Base-by-base conservation (phyloP, 495 filamentous ascomycete species). In the Haplographium delicatum region DNA sequence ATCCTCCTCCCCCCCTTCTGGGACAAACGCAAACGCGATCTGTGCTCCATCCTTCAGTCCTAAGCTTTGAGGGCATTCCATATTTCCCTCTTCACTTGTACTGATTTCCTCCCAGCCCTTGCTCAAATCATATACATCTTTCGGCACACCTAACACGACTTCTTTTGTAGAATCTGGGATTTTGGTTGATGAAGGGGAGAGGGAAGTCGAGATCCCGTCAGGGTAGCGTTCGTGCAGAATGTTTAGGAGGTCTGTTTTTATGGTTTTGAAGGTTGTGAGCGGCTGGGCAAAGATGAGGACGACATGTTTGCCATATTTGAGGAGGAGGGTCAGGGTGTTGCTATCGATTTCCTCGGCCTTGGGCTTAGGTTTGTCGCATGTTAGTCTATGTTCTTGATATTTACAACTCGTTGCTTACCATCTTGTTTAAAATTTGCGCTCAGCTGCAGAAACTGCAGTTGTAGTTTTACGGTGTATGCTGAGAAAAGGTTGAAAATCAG, bases 261-360 rank as follows among this genome's bases (percentile, higher is more conserved):
- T 66, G 1, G 71, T 65, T 16, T 65, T 51, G 58, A 95, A 81
- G 23, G 80, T 61, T 53, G 81, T 73, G 35, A 78, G 69, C 2
- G 82, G 70, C 30, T 79, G 74, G 24, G 83, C 73, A 56, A 87
- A 80, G 24, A 95, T 72, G 58, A 91, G 74, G 58, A 95, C 71
- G 22, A 87, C 95, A 48, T 81, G 83, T 50, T 80, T 85, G 65
- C 85, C 81, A 66, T 85, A 73, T 59, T 95, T 95, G 65, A 95
- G 80, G 22, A 84, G 78, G 30, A 95, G 64, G 9, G 86, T 89
- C 67, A 79, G 71, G 24, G 79, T 71, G 15, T 41, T 40, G 15
- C 44, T 9, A 5, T 43, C 37, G 47, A 50, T 22, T 5, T 35
- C 24, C 9, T 43, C 44, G 10, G n/a, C 19, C 45, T 30, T 25